Evolutionary conservation across 768 basidiomycete genomes (phyloP).

Genomic region (Mycena galopus): DNA sequence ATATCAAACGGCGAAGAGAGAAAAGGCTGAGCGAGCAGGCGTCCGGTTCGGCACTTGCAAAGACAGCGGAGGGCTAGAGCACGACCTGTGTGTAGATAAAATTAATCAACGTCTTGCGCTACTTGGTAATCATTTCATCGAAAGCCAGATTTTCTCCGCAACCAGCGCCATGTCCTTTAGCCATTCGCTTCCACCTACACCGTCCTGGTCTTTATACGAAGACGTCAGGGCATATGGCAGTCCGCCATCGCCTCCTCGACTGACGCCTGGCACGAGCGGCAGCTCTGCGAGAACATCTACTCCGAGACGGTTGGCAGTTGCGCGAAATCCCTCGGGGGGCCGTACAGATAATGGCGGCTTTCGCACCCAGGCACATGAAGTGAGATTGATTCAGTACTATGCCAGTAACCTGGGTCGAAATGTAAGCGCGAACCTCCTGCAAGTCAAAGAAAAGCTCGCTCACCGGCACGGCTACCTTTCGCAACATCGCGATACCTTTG

Average conservation of each 20-base stretch:
- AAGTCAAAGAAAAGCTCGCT: slow-evolving; percentile 43
- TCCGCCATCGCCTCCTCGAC: slow-evolving; percentile 78
- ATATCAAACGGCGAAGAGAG: slow-evolving; percentile 86
- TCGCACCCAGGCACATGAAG: slow-evolving; percentile 83
- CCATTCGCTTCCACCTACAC: slow-evolving; percentile 43
- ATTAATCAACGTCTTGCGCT: slow-evolving; percentile 1
- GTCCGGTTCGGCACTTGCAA: neutral
- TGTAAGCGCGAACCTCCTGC: no score
- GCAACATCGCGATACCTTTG: slow-evolving; percentile 94
- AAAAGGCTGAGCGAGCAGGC: slow-evolving; percentile 57
- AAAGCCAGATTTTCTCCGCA: slow-evolving; percentile 37
- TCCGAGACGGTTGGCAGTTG: slow-evolving; percentile 67
- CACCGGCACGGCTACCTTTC: slow-evolving; percentile 90
- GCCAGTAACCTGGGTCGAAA: slow-evolving; percentile 77
- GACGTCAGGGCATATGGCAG: slow-evolving; percentile 58
- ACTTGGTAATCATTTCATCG: neutral
- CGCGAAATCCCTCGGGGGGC: slow-evolving; percentile 75
- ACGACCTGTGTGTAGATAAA: neutral
- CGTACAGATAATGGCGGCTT: slow-evolving; percentile 75
- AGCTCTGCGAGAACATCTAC: slow-evolving; percentile 83
- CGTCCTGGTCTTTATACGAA: slow-evolving; percentile 34
- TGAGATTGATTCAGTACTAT: slow-evolving; percentile 90
- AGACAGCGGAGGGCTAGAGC: slow-evolving; percentile 21
- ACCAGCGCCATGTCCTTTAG: slow-evolving; percentile 40
- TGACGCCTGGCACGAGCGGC: slow-evolving; percentile 83